These are phyloP conservation scores for Pseudocercospora macadamiae DNA, from an alignment of 2,329 filamentous ascomycete genomes.

Conservation along the genomic window DNA sequence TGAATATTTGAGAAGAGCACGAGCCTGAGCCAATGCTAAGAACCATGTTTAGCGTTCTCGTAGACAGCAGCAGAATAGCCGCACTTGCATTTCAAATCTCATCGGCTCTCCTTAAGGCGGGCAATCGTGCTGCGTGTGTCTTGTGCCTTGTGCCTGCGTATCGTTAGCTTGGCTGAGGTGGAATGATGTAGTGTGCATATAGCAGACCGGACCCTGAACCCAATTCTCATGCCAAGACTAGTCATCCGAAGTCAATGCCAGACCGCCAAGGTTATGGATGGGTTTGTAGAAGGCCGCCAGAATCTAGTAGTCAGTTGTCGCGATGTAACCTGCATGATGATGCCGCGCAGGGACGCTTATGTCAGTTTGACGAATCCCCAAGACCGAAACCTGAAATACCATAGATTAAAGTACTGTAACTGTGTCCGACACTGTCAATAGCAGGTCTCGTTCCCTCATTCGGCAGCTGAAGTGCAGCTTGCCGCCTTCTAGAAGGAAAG, in stretches of 20 bases:
- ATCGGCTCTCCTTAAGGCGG: too few species aligned
- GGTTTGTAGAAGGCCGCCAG: background rate
- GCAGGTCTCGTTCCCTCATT: too few species aligned
- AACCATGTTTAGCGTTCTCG: too few species aligned
- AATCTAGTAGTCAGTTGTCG: background rate
- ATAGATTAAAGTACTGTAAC: too few species aligned
- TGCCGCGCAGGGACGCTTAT: background rate
- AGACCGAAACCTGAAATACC: too few species aligned
- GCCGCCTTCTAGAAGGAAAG: slow-evolving; percentile 18
- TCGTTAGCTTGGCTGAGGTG: slow-evolving; percentile 9
- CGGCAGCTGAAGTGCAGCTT: background rate
- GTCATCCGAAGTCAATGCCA: background rate
- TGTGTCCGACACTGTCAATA: too few species aligned
- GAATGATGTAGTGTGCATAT: background rate
- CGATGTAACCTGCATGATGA: background rate
- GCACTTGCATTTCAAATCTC: background rate
- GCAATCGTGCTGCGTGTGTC: too few species aligned
- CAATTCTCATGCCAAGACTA: background rate
- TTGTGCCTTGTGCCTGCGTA: background rate
- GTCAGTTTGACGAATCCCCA: too few species aligned
- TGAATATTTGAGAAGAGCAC: too few species aligned
- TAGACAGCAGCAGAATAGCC: too few species aligned
- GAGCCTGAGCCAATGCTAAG: too few species aligned
- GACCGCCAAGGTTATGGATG: background rate
- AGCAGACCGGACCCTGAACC: background rate